These are phyloP conservation scores for Lupinus albus DNA, from an alignment of 306 rosid species.

Conservation along the genomic window DNA sequence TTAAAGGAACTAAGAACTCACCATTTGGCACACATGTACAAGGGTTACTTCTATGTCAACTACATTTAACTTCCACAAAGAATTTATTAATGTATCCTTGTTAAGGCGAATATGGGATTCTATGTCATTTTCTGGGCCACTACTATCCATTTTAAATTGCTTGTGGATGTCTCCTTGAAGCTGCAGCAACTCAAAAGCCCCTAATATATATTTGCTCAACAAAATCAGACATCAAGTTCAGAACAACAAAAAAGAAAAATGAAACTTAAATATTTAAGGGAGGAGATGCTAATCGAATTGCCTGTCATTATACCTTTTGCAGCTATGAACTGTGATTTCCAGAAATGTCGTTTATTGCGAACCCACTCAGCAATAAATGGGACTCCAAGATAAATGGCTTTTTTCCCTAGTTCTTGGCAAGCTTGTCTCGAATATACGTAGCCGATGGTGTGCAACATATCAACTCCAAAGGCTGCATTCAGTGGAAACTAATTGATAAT, in stretches of 20 bases:
- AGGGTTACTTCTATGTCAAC: slow-evolving; percentile 94
- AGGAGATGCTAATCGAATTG: not conserved
- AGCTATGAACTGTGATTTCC: slow-evolving; percentile 91
- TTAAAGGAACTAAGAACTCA: slow-evolving; percentile 46
- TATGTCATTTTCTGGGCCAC: slow-evolving; percentile 54
- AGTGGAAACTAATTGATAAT: slow-evolving; percentile 14
- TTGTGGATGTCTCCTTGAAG: slow-evolving; percentile 75
- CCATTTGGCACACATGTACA: slow-evolving; percentile 89
- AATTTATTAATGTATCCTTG: slow-evolving; percentile 76
- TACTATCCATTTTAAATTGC: slow-evolving; percentile 66
- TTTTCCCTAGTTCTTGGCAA: slow-evolving; percentile 92
- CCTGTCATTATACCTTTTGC: slow-evolving; percentile 64
- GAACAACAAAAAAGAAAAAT: slow-evolving; percentile 24
- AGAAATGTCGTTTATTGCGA: slow-evolving; percentile 85
- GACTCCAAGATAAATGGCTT: slow-evolving; percentile 81
- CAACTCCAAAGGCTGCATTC: slow-evolving; percentile 72
- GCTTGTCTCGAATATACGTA: slow-evolving; percentile 88
- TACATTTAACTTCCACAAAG: slow-evolving; percentile 92
- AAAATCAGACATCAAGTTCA: slow-evolving; percentile 37
- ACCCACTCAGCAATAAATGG: slow-evolving; percentile 96
- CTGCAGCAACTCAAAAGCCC: slow-evolving; percentile 81
- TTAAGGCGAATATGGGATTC: slow-evolving; percentile 72
- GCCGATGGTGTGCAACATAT: slow-evolving; percentile 78
- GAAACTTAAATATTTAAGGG: slow-evolving; percentile 13
- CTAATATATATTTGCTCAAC: slow-evolving; percentile 47